These are phyloP conservation scores for Hemileia vastatrix DNA, from an alignment of 1,284 basidiomycete genomes.

Conservation along the genomic window DNA sequence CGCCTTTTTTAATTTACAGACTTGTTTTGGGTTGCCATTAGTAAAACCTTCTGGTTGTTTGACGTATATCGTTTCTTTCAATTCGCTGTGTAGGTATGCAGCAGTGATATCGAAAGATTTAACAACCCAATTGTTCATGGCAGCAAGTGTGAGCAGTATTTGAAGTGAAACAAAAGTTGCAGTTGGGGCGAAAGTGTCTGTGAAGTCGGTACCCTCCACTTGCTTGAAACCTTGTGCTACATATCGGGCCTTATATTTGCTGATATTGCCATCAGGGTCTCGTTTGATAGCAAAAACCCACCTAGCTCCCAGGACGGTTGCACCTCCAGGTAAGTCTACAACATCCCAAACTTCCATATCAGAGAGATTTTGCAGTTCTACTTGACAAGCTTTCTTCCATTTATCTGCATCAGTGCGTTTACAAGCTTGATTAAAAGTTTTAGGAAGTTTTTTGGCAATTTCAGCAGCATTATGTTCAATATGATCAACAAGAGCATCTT, in stretches of 20 bases:
- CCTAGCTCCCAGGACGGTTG: no score
- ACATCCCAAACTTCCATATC: no score
- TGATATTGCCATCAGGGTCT: background rate
- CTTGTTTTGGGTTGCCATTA: background rate
- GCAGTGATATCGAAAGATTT: background rate
- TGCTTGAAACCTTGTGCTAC: constrained; percentile 7
- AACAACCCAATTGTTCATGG: background rate
- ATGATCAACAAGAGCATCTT: no score
- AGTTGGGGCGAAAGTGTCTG: background rate
- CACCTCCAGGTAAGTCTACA: no score
- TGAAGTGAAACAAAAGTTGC: background rate
- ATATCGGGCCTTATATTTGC: background rate
- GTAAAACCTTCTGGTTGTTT: background rate
- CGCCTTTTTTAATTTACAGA: background rate
- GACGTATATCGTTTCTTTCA: constrained; percentile 2
- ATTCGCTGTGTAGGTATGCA: background rate
- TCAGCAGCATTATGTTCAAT: no score
- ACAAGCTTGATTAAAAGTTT: no score
- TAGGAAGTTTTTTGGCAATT: no score
- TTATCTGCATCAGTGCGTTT: no score
- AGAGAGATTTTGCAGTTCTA: no score
- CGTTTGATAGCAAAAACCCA: constrained; percentile 3
- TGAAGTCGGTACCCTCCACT: background rate
- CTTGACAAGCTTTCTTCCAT: no score
- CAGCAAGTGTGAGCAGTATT: background rate